Percentiles rank a stretch among this genome's conserved stretches.
These are phyloP conservation scores for Saitoella complicata DNA, from an alignment of 805 yeast genomes.

Conservation along the genomic window DNA sequence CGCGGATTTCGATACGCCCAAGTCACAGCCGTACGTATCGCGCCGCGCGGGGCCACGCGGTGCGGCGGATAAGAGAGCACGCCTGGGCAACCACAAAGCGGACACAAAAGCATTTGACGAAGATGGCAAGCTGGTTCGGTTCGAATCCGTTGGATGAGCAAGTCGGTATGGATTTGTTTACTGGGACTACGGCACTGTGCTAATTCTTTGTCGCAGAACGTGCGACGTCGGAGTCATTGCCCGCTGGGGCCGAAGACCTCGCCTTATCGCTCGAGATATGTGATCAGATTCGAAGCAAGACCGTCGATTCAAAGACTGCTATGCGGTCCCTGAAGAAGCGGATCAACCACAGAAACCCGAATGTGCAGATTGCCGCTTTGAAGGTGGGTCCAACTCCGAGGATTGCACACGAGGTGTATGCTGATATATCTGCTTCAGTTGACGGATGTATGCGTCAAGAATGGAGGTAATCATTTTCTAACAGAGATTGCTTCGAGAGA, in stretches of 20 bases:
- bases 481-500: constrained; percentile 68
- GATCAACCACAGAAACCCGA: constrained; percentile 58
- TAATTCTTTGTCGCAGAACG: constrained; percentile 21
- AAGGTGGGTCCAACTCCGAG: constrained; percentile 6
- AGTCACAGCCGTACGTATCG: too few species aligned
- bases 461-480: constrained; percentile 78
- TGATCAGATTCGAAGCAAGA: constrained; percentile 70
- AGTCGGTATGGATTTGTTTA: too few species aligned
- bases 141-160: too few species aligned
- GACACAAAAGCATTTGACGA: too few species aligned
- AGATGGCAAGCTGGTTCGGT: too few species aligned
- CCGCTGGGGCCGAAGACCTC: constrained; percentile 72
- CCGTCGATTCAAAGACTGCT: constrained; percentile 62
- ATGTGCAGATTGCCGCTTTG: constrained; percentile 57
- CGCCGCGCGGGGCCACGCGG: too few species aligned
- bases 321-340: constrained; percentile 73
- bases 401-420: too few species aligned
- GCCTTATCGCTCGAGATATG: constrained; percentile 66
- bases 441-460: constrained; percentile 76
- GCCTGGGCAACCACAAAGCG: too few species aligned
- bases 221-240: constrained; percentile 82
- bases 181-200: too few species aligned
- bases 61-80: too few species aligned
- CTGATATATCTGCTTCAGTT: constrained; percentile 26
- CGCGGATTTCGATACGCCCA: too few species aligned